A percentile compares a stretch with the other conserved stretches of the same genome.
Evolutionary conservation across 2,329 filamentous ascomycete genomes (phyloP).

Genomic region (Hypoxylon sp.): DNA sequence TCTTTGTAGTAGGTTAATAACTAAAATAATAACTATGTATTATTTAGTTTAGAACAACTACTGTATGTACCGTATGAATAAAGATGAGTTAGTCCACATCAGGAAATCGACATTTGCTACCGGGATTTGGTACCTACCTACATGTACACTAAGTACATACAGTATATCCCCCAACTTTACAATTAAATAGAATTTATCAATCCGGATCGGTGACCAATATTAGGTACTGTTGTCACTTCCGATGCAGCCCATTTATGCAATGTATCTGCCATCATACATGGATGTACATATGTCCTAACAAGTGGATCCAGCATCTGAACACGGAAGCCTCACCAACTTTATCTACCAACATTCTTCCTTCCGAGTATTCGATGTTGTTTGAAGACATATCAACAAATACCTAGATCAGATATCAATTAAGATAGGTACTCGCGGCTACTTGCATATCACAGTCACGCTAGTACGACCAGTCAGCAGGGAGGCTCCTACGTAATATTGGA

Average conservation of each 20-base stretch:
- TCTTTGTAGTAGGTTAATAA: slow-evolving; percentile 10
- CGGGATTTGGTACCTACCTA: background rate
- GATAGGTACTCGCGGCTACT: slow-evolving; percentile 3
- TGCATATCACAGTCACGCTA: background rate
- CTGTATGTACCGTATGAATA: too few species aligned
- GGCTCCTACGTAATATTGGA: slow-evolving; percentile 20
- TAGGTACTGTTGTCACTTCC: slow-evolving; percentile 35
- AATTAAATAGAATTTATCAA: slow-evolving; percentile 20
- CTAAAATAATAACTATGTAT: slow-evolving; percentile 9
- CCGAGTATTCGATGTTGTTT: background rate
- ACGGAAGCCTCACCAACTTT: slow-evolving; percentile 34
- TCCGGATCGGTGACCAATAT: slow-evolving; percentile 8
- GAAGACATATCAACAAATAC: background rate
- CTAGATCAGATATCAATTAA: background rate
- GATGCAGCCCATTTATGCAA: slow-evolving; percentile 15
- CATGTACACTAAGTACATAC: background rate
- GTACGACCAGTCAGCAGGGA: slow-evolving; percentile 11
- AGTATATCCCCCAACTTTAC: slow-evolving; percentile 18
- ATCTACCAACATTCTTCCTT: background rate
- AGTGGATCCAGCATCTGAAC: slow-evolving; percentile 32
- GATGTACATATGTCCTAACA: slow-evolving; percentile 9
- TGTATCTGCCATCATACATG: slow-evolving; percentile 1
- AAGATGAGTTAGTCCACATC: background rate
- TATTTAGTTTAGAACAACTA: background rate
- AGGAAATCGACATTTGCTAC: background rate